A percentile compares a stretch with the other conserved stretches of the same genome.
Evolutionary conservation across 768 basidiomycete species (phyloP).

Genomic region (Coprinopsis strossmayeri): DNA sequence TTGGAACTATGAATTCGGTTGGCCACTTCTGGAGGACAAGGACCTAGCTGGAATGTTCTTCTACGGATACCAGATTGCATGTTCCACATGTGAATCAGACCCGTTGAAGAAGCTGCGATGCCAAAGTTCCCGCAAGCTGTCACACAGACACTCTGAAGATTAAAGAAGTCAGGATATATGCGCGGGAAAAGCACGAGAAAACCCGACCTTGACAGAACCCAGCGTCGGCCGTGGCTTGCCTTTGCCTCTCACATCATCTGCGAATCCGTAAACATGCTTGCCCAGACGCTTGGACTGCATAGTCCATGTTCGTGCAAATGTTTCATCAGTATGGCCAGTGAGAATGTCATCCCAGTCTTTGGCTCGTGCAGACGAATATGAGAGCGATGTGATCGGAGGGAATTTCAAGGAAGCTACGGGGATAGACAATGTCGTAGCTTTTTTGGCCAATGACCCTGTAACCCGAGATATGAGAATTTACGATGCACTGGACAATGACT

Average conservation of each 20-base stretch:
- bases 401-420: slow-evolving; percentile 81
- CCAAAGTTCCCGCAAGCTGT: slow-evolving; percentile 97
- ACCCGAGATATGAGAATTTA: not conserved
- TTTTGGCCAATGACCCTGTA: slow-evolving; percentile 75
- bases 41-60: slow-evolving; percentile 66
- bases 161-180: slow-evolving; percentile 1
- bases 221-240: slow-evolving; percentile 33
- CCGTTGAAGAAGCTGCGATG: slow-evolving; percentile 74
- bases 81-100: slow-evolving; percentile 88
- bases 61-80: slow-evolving; percentile 91
- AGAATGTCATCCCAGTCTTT: slow-evolving; percentile 99
- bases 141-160: slow-evolving; percentile 63
- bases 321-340: slow-evolving; percentile 83
- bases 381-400: slow-evolving; percentile 69
- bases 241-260: slow-evolving; percentile 43
- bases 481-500: not conserved
- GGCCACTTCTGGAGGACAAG: slow-evolving; percentile 49
- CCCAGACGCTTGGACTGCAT: slow-evolving; percentile 79
- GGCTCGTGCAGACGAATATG: slow-evolving; percentile 71
- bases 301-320: slow-evolving; percentile 82
- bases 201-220: slow-evolving; percentile 68
- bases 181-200: not conserved
- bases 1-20: slow-evolving; percentile 34
- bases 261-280: slow-evolving; percentile 61
- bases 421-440: slow-evolving; percentile 71